Conservation (phyloP, 768 basidiomycete species). For the Russula brevipes region DNA sequence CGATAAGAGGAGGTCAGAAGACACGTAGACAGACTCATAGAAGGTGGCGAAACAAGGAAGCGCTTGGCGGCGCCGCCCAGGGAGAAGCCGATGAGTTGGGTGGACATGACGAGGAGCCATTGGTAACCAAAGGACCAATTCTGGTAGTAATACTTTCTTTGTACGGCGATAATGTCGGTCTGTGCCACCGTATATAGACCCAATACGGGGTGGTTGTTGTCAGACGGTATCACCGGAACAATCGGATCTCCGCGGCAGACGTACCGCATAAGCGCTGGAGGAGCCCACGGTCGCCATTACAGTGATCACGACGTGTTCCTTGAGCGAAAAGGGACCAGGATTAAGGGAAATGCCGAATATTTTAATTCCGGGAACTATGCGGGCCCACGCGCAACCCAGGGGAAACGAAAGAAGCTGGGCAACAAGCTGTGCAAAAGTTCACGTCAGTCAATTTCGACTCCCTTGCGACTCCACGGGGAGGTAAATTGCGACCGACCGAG, state of each 20-base stretch:
- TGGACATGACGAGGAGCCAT: constrained; percentile 74
- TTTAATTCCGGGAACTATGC: constrained; percentile 47
- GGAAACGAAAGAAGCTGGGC: constrained; percentile 71
- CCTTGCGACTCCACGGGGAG: background rate
- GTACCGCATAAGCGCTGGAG: constrained; percentile 40
- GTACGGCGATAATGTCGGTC: constrained; percentile 71
- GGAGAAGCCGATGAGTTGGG: constrained; percentile 76
- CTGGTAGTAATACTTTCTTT: constrained; percentile 63
- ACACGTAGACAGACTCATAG: constrained; percentile 38
- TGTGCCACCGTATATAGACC: background rate
- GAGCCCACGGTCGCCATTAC: constrained; percentile 41
- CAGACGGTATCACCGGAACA: constrained; percentile 2
- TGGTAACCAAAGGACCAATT: constrained; percentile 48
- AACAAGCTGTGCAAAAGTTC: constrained; percentile 42
- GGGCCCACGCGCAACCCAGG: constrained; percentile 53
- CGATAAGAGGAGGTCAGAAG: background rate
- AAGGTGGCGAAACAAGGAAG: constrained; percentile 61
- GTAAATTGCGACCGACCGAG: constrained; percentile 26
- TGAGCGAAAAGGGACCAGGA: constrained; percentile 72
- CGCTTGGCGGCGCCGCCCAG: constrained; percentile 71
- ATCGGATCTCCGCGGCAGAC: constrained; percentile 20
- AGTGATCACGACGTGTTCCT: constrained; percentile 43
- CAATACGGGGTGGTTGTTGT: background rate
- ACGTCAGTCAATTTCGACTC: background rate
- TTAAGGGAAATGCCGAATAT: constrained; percentile 61